Evolutionary conservation across 805 yeast species (phyloP), one percentile per base, ranked within the genome.

Genomic region (Suhomyces prunicola): DNA sequence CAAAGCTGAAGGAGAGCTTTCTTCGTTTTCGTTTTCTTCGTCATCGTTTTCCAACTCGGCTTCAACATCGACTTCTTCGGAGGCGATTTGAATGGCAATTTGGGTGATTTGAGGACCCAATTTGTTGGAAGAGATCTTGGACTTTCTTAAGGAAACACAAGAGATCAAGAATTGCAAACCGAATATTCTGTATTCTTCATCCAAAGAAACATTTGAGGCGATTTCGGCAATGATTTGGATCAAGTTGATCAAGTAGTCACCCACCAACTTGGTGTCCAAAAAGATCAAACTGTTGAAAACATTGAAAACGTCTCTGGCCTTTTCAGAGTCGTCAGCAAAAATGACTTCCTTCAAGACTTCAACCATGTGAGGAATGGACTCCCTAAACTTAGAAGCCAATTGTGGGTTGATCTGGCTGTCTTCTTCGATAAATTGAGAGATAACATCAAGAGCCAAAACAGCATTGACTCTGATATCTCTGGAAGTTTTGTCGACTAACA

Each of bases 11-110:
- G 97, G 96, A 51, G 85, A 81, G 64, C 84, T 87, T 72, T 93
- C 98, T 73, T 91, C 97, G 66, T 90, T 91, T 70, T 91, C 97
- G 60, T 89, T 93, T 62, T 91, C 96, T 66, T 89, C 97, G 57
- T 87, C 92, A 63, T 88, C 93, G 55, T 82, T 85, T 57, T 84
- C 83, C 58, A 88, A 78, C 67, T 87, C 93, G 45, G 83, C 87
- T 59, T 88, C 94, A 51, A 86, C 83, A 62, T 88, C 96, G 50
- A 73, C 69, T 62, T 81, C 84, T 72, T 90, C 96, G 57, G 91
- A 80, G 23, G 94, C 87, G 57, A 93, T 84, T 60, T 82, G 79
- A 54, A 90, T 75, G 53, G 94, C 93, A 56, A 87, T 80, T 57
- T 82, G 69, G 44, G 94, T 84, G 61, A 94, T 80, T 52, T 80